Evolutionary conservation across 1,139 yeast species (phyloP).

Genomic region (Debaryomyces fabryi): DNA sequence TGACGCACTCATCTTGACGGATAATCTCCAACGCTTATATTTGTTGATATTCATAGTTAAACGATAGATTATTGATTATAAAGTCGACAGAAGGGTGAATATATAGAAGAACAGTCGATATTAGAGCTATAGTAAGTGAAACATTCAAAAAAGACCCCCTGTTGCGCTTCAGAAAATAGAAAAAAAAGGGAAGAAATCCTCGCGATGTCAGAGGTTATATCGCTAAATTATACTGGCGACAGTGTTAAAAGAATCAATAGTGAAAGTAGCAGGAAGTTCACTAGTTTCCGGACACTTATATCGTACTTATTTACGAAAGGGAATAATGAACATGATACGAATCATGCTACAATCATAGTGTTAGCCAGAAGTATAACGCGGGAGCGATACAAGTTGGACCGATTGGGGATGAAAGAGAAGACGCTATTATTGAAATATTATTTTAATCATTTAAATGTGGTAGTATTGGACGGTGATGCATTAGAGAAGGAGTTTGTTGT

Average conservation of each 20-base stretch:
- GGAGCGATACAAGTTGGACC: constrained; percentile 19
- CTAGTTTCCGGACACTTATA: constrained; percentile 19
- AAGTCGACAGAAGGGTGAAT: neutral
- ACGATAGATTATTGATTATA: neutral
- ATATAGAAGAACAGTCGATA: neutral
- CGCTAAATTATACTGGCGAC: constrained; percentile 11
- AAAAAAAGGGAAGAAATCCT: neutral
- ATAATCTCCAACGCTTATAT: neutral
- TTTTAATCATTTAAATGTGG: constrained; percentile 46
- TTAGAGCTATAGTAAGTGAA: neutral
- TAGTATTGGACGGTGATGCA: constrained; percentile 29
- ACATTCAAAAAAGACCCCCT: neutral
- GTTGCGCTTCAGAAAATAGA: neutral
- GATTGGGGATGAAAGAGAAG: constrained; percentile 30
- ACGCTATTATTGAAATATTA: constrained; percentile 37
- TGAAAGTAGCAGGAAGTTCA: neutral
- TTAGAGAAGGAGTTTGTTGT: constrained; percentile 22
- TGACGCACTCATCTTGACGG: constrained; percentile 3
- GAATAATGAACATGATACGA: constrained; percentile 38
- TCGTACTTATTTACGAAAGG: constrained; percentile 36
- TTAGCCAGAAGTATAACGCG: constrained; percentile 20
- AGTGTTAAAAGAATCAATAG: neutral
- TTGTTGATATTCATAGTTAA: neutral
- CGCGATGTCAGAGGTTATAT: constrained; percentile 17
- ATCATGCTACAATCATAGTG: constrained; percentile 37